Base-by-base conservation (phyloP, 2,329 filamentous ascomycete species). In the Septoria linicola region DNA sequence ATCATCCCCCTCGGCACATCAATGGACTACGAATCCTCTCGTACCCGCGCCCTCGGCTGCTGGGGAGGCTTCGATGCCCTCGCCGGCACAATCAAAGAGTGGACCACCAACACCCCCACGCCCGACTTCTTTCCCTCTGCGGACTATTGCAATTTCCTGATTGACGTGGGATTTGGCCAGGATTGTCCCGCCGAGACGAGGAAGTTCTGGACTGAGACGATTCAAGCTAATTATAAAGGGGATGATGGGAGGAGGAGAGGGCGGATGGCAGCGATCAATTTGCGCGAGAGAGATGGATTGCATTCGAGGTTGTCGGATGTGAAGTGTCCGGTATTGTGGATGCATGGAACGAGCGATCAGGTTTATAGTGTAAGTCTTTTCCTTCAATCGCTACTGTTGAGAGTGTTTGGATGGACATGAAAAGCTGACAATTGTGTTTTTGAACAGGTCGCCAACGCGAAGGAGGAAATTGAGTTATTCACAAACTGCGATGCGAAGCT, bases 1-100 rank as follows among this genome's bases (percentile, higher is more conserved):
- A 72, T 80, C 45, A 72, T 80, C 17, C 76, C 75, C 0, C 65
- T 80, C 7, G 77, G 77, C 14, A 78, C 77, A 3, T 79, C 75
- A 1, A 68, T 80, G 63, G 76, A 79, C 63, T 72, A 65, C 49
- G 77, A 80, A 56, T 74, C 72, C 23, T 60, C 69, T 13, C 67
- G 70, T 13, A 73, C 71, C 11, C 70, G 73, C 17, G 54, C 62
- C 4, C 64, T 77, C 2, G 72, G 74, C 4, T 79, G 77, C 66
- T 80, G 77, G 77, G 68, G 80, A 51, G 69, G 68, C 3, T 61
- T 64, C 1, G 60, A 62, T 0, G 61, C 66, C 8, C 61, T 74
- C 3, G 65, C 60, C 0, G 57, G 63, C 2, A 69, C 63, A 35
- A 72, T 75, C 55, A 54, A 72, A 1, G 63, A 62, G 4, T 77